phyloP scores from a whole-genome alignment of 306 rosid species.

The Pterocarpus macrocarpus region DNA sequence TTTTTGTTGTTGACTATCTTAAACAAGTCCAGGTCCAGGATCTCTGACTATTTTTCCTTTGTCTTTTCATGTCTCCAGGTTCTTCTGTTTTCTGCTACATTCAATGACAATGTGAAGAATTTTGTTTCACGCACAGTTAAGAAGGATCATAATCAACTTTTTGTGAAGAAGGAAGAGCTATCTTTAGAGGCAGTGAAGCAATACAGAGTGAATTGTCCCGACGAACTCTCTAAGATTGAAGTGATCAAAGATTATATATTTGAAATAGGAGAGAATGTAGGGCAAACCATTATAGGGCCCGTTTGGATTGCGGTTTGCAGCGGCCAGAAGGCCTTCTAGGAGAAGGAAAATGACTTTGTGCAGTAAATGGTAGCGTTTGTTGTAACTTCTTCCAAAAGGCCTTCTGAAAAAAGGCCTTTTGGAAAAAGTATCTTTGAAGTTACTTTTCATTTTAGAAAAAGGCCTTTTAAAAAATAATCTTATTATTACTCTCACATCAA shows the following conservation, averaged over 20 bases:
- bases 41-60: background rate
- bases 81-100: constrained; percentile 93
- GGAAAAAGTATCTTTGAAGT: too few relatives aligned
- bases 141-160: constrained; percentile 74
- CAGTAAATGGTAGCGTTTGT: too few relatives aligned
- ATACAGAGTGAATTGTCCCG: constrained; percentile 76
- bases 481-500: too few relatives aligned
- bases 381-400: too few relatives aligned
- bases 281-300: constrained; percentile 91
- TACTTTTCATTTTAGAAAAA: too few relatives aligned
- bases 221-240: constrained; percentile 69
- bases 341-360: too few relatives aligned
- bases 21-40: too few relatives aligned
- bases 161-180: constrained; percentile 86
- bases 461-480: too few relatives aligned
- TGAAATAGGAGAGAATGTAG: constrained; percentile 86
- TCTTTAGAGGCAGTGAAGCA: constrained; percentile 88
- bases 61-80: constrained; percentile 59
- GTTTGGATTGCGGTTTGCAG: too few relatives aligned
- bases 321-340: too few relatives aligned
- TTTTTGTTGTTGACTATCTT: background rate
- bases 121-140: constrained; percentile 73
- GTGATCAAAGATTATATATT: constrained; percentile 74
- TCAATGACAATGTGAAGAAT: constrained; percentile 79
- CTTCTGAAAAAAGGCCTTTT: too few relatives aligned